phyloP scores from a whole-genome alignment of 148 eudicot genomes.

The Limonium bicolor region DNA sequence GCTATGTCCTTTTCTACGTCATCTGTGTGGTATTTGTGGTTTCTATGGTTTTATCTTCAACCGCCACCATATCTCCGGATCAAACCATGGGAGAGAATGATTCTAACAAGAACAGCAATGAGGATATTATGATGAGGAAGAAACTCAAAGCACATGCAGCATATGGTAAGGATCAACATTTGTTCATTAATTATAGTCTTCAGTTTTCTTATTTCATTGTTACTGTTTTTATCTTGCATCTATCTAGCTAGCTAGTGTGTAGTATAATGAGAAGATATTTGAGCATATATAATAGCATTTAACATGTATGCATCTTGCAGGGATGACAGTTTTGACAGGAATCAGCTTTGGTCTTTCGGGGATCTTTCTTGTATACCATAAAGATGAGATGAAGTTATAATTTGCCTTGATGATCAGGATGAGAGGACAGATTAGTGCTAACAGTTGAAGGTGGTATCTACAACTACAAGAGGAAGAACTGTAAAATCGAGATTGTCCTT shows the following conservation, averaged over 20 bases:
- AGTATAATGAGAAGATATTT: not conserved
- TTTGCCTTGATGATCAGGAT: too few relatives aligned
- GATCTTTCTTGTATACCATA: conserved; percentile 24
- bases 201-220: not conserved
- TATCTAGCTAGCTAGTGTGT: not conserved
- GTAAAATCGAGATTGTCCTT: too few relatives aligned
- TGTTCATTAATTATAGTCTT: not conserved
- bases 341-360: conserved; percentile 32
- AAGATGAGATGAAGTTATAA: conserved; percentile 24
- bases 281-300: too few relatives aligned
- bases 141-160: not conserved
- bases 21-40: not conserved
- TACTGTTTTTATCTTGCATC: not conserved
- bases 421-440: too few relatives aligned
- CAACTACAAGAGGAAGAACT: too few relatives aligned
- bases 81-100: too few relatives aligned
- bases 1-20: not conserved
- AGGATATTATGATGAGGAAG: not conserved
- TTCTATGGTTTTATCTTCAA: not conserved
- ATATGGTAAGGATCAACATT: conserved; percentile 13
- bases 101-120: too few relatives aligned
- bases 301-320: conserved; percentile 11
- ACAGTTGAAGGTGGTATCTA: too few relatives aligned
- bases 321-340: conserved; percentile 32
- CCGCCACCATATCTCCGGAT: too few relatives aligned